Evolutionary conservation across 257 asterid genomes (phyloP), one percentile per base, ranked within the genome.

Genomic region (Parsonsia alboflavescens): DNA sequence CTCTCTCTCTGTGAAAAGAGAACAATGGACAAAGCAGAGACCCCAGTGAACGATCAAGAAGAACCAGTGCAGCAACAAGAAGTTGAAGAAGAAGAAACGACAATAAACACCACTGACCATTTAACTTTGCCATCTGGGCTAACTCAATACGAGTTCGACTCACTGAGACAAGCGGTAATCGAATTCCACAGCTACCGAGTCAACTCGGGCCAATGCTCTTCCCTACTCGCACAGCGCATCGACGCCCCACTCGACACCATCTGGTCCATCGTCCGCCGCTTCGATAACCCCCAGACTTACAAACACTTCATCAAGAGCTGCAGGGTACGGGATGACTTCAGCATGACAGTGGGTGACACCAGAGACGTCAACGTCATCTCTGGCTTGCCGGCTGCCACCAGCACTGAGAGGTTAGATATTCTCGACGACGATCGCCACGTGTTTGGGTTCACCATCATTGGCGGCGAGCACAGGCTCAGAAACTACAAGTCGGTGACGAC

Each of bases 271-370:
- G 84, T 87, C 73, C 92, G 97, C 49, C 85, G 84, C 28, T 93
- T 93, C 90, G 96, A 91, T 81, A 86, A 73, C 76, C 97, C 96
- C 1, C 96, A 89, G 68, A 86, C 80, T 0, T 93, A 93, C 92
- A 93, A 93, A 45, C 97, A 93, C 97, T 93, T 93, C 91, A 93
- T 91, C 84, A 93, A 86, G 80, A 89, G 96, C 88, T 93, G 97
- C 85, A 59, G 69, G 78, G 95, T 86, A 2, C 49, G 81, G 21
- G 88, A 85, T 7, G 88, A 77, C 17, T 90, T 86, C 77, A 73
- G 49, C 53, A 68, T 79, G 76, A 57, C 72, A 21, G 88, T 82
- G 53, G 96, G 97, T 1, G 97, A 81, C 79, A 87, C 92, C 3
- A 73, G 98, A 70, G 84, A 91, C 77, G 93, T 91, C 67, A 85